A percentile compares a stretch with the other conserved stretches of the same genome.
Conservation (phyloP, 2,329 filamentous ascomycete genomes). For the Colletotrichum filicis region DNA sequence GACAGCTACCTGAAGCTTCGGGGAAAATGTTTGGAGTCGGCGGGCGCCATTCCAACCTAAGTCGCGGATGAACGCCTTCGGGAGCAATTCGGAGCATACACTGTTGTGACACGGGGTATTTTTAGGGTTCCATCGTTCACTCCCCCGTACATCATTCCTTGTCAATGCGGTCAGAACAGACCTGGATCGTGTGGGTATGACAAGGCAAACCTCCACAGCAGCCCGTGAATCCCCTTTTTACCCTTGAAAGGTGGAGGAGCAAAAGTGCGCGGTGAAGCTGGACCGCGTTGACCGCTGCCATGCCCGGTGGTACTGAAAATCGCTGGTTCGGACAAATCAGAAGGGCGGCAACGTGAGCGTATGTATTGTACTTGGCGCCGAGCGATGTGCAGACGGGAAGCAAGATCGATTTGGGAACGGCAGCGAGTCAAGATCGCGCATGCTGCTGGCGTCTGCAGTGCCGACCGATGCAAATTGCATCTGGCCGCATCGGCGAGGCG, state of each 20-base stretch:
- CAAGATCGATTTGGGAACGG: conserved; percentile 29
- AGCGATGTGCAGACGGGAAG: conserved; percentile 24
- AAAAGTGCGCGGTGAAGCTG: background rate
- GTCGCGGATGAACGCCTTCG: background rate
- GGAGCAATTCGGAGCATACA: conserved; percentile 27
- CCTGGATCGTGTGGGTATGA: conserved; percentile 24
- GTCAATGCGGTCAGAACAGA: conserved; percentile 6
- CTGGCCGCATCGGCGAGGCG: conserved; percentile 19
- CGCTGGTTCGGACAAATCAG: background rate
- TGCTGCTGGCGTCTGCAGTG: conserved; percentile 28
- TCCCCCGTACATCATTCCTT: background rate
- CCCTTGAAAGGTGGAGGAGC: conserved; percentile 12
- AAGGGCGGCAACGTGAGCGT: background rate
- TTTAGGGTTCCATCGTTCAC: conserved; percentile 30
- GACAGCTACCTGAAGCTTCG: conserved; percentile 30
- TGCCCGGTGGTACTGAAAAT: background rate
- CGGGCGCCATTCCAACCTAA: background rate
- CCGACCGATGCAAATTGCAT: conserved; percentile 15
- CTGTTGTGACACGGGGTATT: conserved; percentile 22
- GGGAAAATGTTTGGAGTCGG: conserved; percentile 12
- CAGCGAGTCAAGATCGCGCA: conserved; percentile 21
- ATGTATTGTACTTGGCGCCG: background rate
- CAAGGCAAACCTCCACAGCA: conserved; percentile 23
- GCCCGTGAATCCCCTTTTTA: conserved; percentile 9
- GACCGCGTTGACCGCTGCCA: background rate